phyloP scores from a whole-genome alignment of 495 filamentous ascomycete species.

The Penicillium longicatenatum region DNA sequence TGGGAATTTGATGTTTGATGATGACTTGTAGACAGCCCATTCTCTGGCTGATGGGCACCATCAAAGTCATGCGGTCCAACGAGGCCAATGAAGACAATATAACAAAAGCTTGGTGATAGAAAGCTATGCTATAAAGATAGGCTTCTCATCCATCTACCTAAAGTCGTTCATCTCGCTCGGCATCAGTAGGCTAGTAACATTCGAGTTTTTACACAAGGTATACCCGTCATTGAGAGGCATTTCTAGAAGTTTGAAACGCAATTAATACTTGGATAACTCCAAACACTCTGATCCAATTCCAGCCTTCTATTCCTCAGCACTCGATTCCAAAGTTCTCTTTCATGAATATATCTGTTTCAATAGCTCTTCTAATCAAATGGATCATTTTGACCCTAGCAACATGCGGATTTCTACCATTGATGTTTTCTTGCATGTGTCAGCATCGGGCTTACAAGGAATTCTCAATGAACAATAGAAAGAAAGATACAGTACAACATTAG shows the following conservation, averaged over 20 bases:
- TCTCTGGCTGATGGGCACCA: background rate
- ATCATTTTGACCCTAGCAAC: background rate
- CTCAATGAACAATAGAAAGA: no score
- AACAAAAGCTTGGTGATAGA: background rate
- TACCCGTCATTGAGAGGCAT: background rate
- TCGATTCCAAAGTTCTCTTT: background rate
- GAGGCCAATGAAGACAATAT: background rate
- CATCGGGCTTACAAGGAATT: no score
- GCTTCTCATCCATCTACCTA: background rate
- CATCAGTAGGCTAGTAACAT: background rate
- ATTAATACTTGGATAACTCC: background rate
- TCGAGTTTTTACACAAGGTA: background rate
- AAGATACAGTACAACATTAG: no score
- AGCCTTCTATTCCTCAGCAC: background rate
- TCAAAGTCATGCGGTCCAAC: background rate
- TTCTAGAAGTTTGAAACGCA: background rate
- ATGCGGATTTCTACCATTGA: constrained; percentile 1
- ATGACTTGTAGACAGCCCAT: background rate
- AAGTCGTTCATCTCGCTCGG: background rate
- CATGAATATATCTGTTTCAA: background rate
- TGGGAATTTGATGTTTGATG: background rate
- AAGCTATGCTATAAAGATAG: background rate
- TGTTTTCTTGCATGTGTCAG: background rate
- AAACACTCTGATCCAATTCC: background rate
- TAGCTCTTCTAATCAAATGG: background rate